phyloP scores from a whole-genome alignment of 73 alveolate species.

The Paramecium bursaria region DNA sequence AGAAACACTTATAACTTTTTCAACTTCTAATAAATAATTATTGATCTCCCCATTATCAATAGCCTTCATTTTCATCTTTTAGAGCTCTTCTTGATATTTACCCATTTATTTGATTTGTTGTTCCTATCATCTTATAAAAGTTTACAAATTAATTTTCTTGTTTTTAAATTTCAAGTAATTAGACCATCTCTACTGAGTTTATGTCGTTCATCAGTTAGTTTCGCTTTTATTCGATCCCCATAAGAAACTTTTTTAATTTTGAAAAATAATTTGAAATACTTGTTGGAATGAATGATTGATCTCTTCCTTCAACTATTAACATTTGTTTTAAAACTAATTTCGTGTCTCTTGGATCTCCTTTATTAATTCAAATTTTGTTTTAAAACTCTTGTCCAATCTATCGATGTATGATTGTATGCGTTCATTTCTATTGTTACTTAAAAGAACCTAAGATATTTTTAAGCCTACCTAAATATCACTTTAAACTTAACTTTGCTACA shows the following conservation, averaged over 20 bases:
- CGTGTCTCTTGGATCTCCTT: slow-evolving; percentile 21
- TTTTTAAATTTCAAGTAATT: slow-evolving; percentile 42
- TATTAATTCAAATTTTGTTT: slow-evolving; percentile 1
- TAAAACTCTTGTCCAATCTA: slow-evolving; percentile 37
- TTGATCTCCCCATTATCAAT: slow-evolving; percentile 15
- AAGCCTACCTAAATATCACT: too few relatives aligned
- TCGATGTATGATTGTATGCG: not conserved
- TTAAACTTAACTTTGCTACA: not conserved
- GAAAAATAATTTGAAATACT: slow-evolving; percentile 3
- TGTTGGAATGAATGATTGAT: slow-evolving; percentile 4
- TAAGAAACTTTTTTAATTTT: not conserved
- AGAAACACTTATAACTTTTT: slow-evolving; percentile 4
- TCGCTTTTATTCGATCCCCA: slow-evolving; percentile 10
- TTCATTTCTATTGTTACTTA: not conserved
- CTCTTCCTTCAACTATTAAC: slow-evolving; percentile 22
- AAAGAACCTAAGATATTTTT: too few relatives aligned
- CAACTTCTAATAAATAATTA: slow-evolving; percentile 18
- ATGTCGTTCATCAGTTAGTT: slow-evolving; percentile 18
- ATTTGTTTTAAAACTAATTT: slow-evolving; percentile 16
- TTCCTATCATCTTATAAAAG: too few relatives aligned
- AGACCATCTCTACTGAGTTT: slow-evolving; percentile 32
- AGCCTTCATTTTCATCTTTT: not conserved
- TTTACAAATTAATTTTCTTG: slow-evolving; percentile 37
- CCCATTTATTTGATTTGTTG: slow-evolving; percentile 30
- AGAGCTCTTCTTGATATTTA: slow-evolving; percentile 1